Percentiles rank a stretch among this genome's conserved stretches.
These are phyloP conservation scores for Stylonectria norvegica DNA, from an alignment of 2,329 filamentous ascomycete genomes.

Conservation along the genomic window DNA sequence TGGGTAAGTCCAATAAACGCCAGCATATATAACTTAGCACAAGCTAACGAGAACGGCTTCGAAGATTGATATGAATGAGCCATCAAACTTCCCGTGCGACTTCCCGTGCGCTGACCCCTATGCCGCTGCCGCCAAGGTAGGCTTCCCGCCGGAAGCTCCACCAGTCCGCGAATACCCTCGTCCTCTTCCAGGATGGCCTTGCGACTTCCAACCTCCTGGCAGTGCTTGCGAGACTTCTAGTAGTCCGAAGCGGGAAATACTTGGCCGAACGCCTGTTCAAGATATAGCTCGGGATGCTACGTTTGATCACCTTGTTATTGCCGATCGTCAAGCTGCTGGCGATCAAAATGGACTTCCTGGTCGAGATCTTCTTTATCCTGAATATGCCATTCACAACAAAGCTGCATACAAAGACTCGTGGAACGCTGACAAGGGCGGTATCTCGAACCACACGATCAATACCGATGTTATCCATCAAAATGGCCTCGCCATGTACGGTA, in stretches of 20 bases:
- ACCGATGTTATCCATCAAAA: slow-evolving; percentile 76
- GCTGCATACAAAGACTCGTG: slow-evolving; percentile 45
- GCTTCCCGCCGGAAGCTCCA: slow-evolving; percentile 59
- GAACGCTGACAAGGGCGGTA: slow-evolving; percentile 58
- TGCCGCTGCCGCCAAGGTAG: slow-evolving; percentile 24
- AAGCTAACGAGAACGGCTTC: too few species aligned
- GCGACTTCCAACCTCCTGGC: slow-evolving; percentile 27
- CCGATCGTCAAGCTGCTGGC: slow-evolving; percentile 50
- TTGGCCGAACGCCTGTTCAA: too few species aligned
- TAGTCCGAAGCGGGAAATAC: not conserved
- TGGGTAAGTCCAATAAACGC: too few species aligned
- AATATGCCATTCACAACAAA: slow-evolving; percentile 73
- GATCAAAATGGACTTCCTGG: slow-evolving; percentile 32
- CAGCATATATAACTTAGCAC: too few species aligned
- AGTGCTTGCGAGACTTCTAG: slow-evolving; percentile 12
- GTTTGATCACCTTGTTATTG: slow-evolving; percentile 1
- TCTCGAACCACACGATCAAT: slow-evolving; percentile 59
- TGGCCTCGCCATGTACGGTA: slow-evolving; percentile 64
- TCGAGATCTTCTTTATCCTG: slow-evolving; percentile 68
- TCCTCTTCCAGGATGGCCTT: slow-evolving; percentile 65
- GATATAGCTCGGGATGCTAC: slow-evolving; percentile 1
- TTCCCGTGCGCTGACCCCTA: slow-evolving; percentile 29
- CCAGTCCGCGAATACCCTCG: slow-evolving; percentile 61
- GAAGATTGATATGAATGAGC: slow-evolving; percentile 67
- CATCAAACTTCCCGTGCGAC: slow-evolving; percentile 33